phyloP scores from a whole-genome alignment of 768 basidiomycete genomes.

The Boletus sensibilis region DNA sequence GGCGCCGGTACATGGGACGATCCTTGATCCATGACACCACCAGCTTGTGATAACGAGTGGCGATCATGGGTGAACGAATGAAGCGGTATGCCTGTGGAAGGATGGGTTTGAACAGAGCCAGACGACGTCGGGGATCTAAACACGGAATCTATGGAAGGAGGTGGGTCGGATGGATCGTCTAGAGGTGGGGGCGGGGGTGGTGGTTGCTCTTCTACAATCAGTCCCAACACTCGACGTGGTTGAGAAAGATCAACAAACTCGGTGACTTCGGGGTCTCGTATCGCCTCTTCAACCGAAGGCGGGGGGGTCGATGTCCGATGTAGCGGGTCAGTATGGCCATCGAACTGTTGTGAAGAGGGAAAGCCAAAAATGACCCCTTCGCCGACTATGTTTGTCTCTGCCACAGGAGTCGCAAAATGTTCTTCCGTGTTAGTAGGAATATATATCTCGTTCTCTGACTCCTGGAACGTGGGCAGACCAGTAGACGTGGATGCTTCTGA shows the following conservation, averaged over 20 bases:
- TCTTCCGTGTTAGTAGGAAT: conserved; percentile 47
- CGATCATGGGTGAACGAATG: conserved; percentile 33
- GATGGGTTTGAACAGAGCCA: conserved; percentile 15
- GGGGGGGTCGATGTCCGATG: conserved; percentile 67
- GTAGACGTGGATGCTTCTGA: conserved; percentile 59
- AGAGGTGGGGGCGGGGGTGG: conserved; percentile 81
- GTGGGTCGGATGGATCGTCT: conserved; percentile 87
- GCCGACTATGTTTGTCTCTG: conserved; percentile 48
- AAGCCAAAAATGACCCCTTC: conserved; percentile 84
- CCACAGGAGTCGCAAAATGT: conserved; percentile 35
- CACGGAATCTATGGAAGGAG: conserved; percentile 83
- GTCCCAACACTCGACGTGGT: conserved; percentile 56
- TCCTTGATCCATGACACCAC: conserved; percentile 34
- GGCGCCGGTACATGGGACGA: conserved; percentile 61
- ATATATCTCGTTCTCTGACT: conserved; percentile 76
- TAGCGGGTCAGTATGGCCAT: conserved; percentile 73
- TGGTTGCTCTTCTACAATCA: conserved; percentile 54
- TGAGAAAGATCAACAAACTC: conserved; percentile 58
- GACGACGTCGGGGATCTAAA: conserved; percentile 44
- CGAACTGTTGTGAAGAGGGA: conserved; percentile 67
- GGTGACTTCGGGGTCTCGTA: conserved; percentile 67
- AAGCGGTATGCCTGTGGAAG: conserved; percentile 31
- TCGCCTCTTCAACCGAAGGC: conserved; percentile 73
- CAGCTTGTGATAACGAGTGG: conserved; percentile 34
- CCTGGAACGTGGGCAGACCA: conserved; percentile 70